Evolutionary conservation across 768 basidiomycete genomes (phyloP), one percentile per base, ranked within the genome.

Genomic region (Mycena venus): DNA sequence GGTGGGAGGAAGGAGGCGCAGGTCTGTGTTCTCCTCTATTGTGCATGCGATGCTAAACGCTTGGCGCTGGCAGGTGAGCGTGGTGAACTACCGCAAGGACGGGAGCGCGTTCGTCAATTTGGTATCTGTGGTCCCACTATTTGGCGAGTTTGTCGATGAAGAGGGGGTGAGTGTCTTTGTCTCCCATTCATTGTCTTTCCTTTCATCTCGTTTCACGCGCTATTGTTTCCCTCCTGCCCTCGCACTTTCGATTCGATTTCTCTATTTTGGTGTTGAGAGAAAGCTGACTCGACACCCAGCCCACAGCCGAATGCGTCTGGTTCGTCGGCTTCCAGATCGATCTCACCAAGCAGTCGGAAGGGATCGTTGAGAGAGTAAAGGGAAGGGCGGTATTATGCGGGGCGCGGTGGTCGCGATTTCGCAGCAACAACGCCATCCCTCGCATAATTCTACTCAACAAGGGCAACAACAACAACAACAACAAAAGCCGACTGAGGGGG

Each of bases 281-380:
- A n/a, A n/a, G n/a, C n/a, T n/a, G n/a, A n/a, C n/a, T n/a, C 81
- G 79, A 76, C 34, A 49, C 84, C 75, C 88, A 91, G 51, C 93
- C 92, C 75, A 88, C 88, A 42, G 90, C 91, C 66, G 93, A 97
- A 55, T 88, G 95, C 47, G 92, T 91, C 11, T 98, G 94, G 81
- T 94, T 95, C 78, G 93, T 99, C 62, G 98, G 98, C 0, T 99
- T 99, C 87, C 97, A 99, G 84, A 94, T 98, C 68, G 96, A 99
- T 83, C 86, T 99, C 60, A 92, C 92, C 21, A 91, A 94, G 78
- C 96, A 97, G 84, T 96, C 96, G 3, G 91, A 91, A 76, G 91
- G 91, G 2, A 97, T 98, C 72, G 84, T 97, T 65, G 90, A 94
- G 76, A 95, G 93, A 81, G 88, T 97, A 65, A n/a, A 84, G 89